A percentile compares a stretch with the other conserved stretches of the same genome.
Conservation (phyloP, 2,329 filamentous ascomycete genomes). For the Colletotrichum horii region DNA sequence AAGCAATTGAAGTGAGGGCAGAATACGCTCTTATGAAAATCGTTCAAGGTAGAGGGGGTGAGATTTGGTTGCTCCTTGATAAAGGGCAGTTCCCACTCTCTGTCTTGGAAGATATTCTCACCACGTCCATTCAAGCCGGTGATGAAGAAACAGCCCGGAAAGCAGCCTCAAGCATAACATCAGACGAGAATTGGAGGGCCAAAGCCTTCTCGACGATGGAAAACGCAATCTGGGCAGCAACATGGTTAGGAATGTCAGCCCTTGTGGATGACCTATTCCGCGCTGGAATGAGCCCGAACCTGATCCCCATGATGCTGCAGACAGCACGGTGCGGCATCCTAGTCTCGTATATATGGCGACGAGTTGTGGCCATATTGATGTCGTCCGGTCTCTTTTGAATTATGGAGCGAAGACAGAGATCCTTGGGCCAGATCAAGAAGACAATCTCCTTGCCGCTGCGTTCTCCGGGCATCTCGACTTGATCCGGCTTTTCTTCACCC, state of each 20-base stretch:
- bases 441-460: background rate
- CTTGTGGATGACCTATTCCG: background rate
- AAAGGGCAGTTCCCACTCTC: background rate
- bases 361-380: background rate
- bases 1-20: background rate
- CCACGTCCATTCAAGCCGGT: background rate
- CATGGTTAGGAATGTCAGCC: background rate
- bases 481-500: background rate
- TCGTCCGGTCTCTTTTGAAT: background rate
- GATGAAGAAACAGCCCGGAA: background rate
- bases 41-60: background rate
- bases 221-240: background rate
- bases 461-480: background rate
- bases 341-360: background rate
- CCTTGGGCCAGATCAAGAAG: background rate
- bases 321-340: background rate
- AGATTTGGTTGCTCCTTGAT: background rate
- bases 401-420: background rate
- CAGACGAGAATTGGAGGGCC: accelerated
- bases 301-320: accelerated
- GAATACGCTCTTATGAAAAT: background rate
- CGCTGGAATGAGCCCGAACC: background rate
- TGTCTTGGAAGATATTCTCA: background rate
- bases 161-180: accelerated
- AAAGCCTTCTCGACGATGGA: background rate